These are phyloP conservation scores for Stephania japonica DNA, from an alignment of 164 flowering plant species.

Conservation along the genomic window DNA sequence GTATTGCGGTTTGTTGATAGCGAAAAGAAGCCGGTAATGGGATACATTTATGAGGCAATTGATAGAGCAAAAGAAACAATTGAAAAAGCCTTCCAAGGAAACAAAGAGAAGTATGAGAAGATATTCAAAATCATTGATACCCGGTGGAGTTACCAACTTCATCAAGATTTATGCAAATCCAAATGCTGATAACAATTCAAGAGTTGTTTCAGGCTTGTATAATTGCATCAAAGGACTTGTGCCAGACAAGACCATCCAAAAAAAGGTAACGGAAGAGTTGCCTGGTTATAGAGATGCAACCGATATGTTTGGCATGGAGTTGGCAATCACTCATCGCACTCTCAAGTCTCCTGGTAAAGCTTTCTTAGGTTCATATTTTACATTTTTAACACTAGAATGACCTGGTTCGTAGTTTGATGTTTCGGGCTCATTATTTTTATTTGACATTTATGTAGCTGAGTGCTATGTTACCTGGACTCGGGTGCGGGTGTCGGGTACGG, in stretches of 20 bases:
- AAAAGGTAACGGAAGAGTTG: neutral
- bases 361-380: neutral
- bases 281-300: neutral
- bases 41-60: constrained; percentile 22
- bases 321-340: neutral
- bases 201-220: neutral
- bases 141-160: neutral
- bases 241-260: neutral
- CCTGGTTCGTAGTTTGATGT: neutral
- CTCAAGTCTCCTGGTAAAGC: neutral
- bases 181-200: neutral
- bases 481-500: too few relatives aligned
- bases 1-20: constrained; percentile 17
- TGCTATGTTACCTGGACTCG: too few relatives aligned
- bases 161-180: neutral
- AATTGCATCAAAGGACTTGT: neutral
- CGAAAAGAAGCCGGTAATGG: constrained; percentile 17
- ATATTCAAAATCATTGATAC: neutral
- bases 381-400: neutral
- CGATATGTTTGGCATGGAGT: neutral
- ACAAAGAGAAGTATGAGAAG: neutral
- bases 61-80: constrained; percentile 18
- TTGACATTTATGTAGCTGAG: neutral
- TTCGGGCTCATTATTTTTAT: neutral
- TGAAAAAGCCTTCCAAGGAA: neutral